phyloP scores from a whole-genome alignment of 441 rosid species.

The Erodium trifolium region DNA sequence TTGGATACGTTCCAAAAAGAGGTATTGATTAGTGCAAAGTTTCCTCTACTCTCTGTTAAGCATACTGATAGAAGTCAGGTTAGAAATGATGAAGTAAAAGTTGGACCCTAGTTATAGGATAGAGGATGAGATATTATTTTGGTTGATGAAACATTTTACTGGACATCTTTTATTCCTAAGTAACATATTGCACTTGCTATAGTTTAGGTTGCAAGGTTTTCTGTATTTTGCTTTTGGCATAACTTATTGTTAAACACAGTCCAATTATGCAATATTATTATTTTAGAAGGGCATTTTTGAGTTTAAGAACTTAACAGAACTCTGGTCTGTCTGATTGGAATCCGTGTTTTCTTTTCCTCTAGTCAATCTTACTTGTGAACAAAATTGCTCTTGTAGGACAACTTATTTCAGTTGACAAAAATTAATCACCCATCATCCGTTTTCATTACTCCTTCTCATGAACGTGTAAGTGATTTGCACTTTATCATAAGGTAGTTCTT shows the following conservation, averaged over 20 bases:
- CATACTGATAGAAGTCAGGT: background rate
- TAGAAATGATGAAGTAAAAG: no score
- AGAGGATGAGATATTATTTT: no score
- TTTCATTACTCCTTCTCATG: slow-evolving; percentile 1
- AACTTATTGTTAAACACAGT: background rate
- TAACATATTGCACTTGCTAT: background rate
- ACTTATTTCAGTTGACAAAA: background rate
- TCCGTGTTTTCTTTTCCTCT: background rate
- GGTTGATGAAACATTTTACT: no score
- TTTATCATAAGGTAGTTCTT: background rate
- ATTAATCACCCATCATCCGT: background rate
- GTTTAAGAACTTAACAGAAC: slow-evolving; percentile 5
- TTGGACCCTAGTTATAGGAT: no score
- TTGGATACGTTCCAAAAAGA: slow-evolving; percentile 90
- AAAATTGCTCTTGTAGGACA: background rate
- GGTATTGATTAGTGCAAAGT: slow-evolving; percentile 33
- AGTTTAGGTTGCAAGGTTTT: background rate
- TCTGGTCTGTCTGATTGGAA: background rate
- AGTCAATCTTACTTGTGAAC: background rate
- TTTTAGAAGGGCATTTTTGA: background rate
- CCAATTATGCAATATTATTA: background rate
- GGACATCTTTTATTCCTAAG: background rate
- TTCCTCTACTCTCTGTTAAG: background rate
- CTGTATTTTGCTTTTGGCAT: background rate
- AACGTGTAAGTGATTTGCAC: background rate